A percentile compares a stretch with the other conserved stretches of the same genome.
phyloP scores from a whole-genome alignment of 345 rosid species.

The Turritis glabra region DNA sequence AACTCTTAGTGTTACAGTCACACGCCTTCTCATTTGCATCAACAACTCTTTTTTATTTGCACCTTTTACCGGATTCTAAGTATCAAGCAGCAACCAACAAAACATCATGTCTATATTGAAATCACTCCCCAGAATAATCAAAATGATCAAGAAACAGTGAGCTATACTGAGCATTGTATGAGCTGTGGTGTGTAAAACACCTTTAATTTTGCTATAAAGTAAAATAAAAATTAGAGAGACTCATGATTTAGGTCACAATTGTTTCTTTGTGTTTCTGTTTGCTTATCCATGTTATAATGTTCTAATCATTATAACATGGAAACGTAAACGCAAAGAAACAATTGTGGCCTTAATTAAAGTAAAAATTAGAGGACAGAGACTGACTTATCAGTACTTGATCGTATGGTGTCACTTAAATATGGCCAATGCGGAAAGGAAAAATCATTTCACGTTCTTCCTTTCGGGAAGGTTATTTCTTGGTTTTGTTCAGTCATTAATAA shows the following conservation, averaged over 20 bases:
- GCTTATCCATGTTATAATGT: slow-evolving; percentile 4
- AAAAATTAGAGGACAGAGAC: not conserved
- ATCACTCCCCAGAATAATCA: not conserved
- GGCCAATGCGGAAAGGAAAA: not conserved
- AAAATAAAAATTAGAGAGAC: not conserved
- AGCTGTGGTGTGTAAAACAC: slow-evolving; percentile 8
- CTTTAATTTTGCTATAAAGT: not conserved
- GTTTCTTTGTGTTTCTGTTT: not conserved
- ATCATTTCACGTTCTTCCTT: not conserved
- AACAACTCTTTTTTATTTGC: not conserved
- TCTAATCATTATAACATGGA: not conserved
- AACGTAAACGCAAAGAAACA: not conserved
- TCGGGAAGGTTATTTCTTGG: not conserved
- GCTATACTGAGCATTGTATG: slow-evolving; percentile 2
- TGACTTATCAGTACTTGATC: slow-evolving; percentile 2
- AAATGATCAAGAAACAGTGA: slow-evolving; percentile 13
- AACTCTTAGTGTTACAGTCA: slow-evolving; percentile 5
- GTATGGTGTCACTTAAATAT: slow-evolving; percentile 9
- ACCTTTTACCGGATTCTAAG: not conserved
- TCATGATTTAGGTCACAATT: not conserved
- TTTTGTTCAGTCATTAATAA: not conserved
- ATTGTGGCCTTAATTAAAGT: not conserved
- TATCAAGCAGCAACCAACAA: slow-evolving; percentile 4
- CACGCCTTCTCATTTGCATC: slow-evolving; percentile 7
- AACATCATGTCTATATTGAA: not conserved